phyloP scores from a whole-genome alignment of 139 green algal species.

The Auxenochlorella protothecoides region DNA sequence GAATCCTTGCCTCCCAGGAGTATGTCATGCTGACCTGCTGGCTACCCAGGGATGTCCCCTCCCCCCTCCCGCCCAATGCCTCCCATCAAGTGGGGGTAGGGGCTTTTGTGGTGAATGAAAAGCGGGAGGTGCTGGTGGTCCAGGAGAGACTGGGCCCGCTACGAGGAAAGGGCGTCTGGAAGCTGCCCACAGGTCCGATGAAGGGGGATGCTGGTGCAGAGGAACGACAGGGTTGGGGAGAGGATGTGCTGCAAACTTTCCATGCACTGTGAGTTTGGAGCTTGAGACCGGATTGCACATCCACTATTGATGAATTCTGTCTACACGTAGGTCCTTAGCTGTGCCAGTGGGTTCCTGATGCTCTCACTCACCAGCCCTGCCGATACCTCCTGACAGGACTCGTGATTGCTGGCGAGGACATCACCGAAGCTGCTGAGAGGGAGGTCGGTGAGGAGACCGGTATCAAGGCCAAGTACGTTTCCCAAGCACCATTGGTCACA shows the following conservation, averaged over 20 bases:
- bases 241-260: neutral
- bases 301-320: no score
- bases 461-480: slow-evolving; percentile 3
- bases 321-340: no score
- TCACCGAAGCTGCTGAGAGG: slow-evolving; percentile 40
- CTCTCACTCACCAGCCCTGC: neutral
- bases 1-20: slow-evolving; percentile 6
- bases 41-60: slow-evolving; percentile 35
- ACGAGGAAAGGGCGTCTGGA: slow-evolving; percentile 66
- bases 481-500: no score
- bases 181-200: slow-evolving; percentile 53
- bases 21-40: slow-evolving; percentile 72
- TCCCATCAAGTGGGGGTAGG: slow-evolving; percentile 77
- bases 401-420: slow-evolving; percentile 46
- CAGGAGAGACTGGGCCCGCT: slow-evolving; percentile 64
- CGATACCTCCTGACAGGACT: slow-evolving; percentile 1
- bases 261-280: no score
- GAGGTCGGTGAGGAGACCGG: slow-evolving; percentile 65
- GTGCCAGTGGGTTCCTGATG: neutral
- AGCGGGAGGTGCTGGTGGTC: slow-evolving; percentile 60
- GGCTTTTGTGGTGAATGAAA: slow-evolving; percentile 65
- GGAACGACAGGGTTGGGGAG: slow-evolving; percentile 14
- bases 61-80: slow-evolving; percentile 63
- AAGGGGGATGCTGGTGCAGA: slow-evolving; percentile 36
- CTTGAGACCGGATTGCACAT: no score